phyloP scores from a whole-genome alignment of 345 rosid species.

The Hypericum androsaemum region DNA sequence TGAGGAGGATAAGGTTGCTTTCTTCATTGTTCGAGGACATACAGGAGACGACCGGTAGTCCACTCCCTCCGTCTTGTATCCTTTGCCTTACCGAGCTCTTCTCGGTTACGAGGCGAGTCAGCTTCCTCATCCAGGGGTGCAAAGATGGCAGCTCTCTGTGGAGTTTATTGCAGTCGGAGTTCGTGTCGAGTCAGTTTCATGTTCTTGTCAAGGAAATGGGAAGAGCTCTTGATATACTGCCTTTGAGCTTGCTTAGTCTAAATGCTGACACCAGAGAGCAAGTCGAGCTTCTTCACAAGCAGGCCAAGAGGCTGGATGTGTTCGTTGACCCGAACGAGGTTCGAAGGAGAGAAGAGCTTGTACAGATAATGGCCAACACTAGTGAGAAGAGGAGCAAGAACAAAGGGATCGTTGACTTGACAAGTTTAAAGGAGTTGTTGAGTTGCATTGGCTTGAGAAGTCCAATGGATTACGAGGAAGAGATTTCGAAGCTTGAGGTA shows the following conservation, averaged over 20 bases:
- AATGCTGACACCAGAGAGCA: slow-evolving; percentile 49
- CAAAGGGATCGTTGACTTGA: slow-evolving; percentile 26
- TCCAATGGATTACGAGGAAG: slow-evolving; percentile 38
- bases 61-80: slow-evolving; percentile 46
- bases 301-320: slow-evolving; percentile 39
- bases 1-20: slow-evolving; percentile 49
- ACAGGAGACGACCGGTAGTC: slow-evolving; percentile 22
- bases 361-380: slow-evolving; percentile 30
- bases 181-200: slow-evolving; percentile 39
- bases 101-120: slow-evolving; percentile 38
- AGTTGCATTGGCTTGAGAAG: slow-evolving; percentile 37
- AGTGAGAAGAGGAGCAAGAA: slow-evolving; percentile 33
- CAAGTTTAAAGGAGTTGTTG: slow-evolving; percentile 27
- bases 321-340: slow-evolving; percentile 36
- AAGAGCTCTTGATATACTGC: slow-evolving; percentile 52
- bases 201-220: slow-evolving; percentile 54
- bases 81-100: slow-evolving; percentile 50
- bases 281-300: slow-evolving; percentile 56
- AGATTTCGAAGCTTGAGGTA: slow-evolving; percentile 37
- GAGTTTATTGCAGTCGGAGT: slow-evolving; percentile 33
- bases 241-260: slow-evolving; percentile 42
- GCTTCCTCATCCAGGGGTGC: slow-evolving; percentile 38
- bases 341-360: slow-evolving; percentile 34
- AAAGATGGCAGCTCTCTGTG: slow-evolving; percentile 43
- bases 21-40: slow-evolving; percentile 50